These are phyloP conservation scores for Lagenidium giganteum DNA, from an alignment of 352 stramenopile genomes.

Conservation along the genomic window DNA sequence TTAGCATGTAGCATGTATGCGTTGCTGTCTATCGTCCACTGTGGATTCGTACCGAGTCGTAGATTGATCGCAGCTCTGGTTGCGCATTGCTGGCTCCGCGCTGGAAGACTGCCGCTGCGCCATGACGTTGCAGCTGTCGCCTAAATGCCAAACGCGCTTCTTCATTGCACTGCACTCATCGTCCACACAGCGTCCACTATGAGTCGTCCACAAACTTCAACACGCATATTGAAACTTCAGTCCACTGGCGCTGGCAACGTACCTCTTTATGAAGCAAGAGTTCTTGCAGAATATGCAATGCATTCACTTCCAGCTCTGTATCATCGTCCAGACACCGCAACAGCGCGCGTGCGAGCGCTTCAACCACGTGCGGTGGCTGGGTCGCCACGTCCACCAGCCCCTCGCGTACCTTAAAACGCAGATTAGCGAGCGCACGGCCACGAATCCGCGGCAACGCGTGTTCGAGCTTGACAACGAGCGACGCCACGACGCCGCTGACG, in stretches of 20 bases:
- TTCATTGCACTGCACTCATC: too few relatives aligned
- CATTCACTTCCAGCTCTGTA: conserved; percentile 35
- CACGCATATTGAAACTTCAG: too few relatives aligned
- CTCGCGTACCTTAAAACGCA: conserved; percentile 68
- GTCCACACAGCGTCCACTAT: too few relatives aligned
- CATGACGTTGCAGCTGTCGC: conserved; percentile 4
- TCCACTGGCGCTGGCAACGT: background rate
- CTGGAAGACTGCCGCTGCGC: conserved; percentile 7
- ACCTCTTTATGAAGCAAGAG: conserved; percentile 18
- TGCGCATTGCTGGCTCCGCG: conserved; percentile 2
- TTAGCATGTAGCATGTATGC: background rate
- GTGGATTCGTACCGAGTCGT: conserved; percentile 8
- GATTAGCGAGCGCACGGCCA: conserved; percentile 40
- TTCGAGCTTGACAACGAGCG: conserved; percentile 51
- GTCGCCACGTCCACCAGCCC: conserved; percentile 25
- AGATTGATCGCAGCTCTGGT: conserved; percentile 4
- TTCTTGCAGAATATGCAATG: conserved; percentile 50
- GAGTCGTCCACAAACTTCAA: too few relatives aligned
- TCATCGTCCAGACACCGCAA: conserved; percentile 31
- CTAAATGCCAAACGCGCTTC: too few relatives aligned
- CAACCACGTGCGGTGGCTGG: conserved; percentile 26
- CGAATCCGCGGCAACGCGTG: conserved; percentile 61
- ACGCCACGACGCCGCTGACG: conserved; percentile 13
- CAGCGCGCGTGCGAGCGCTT: conserved; percentile 24
- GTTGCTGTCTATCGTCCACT: background rate